Conservation (phyloP, 192 early-diverging fungal species). For the Coemansia umbellata region DNA sequence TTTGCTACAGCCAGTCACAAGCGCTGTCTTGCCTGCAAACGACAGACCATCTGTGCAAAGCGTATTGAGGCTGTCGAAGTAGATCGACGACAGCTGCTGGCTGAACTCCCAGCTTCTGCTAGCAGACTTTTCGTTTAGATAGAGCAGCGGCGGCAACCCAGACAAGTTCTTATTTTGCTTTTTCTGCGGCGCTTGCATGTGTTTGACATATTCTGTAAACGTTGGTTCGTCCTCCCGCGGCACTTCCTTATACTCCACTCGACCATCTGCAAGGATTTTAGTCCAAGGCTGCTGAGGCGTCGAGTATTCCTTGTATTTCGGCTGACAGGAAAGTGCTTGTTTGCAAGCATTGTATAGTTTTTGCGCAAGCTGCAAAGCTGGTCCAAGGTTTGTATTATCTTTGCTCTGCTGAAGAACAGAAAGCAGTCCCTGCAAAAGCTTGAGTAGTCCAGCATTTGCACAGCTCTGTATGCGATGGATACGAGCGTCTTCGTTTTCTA, state of each 20-base stretch:
- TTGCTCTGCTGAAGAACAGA: slow-evolving; percentile 57
- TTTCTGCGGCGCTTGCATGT: slow-evolving; percentile 53
- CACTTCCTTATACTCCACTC: slow-evolving; percentile 75
- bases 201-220: slow-evolving; percentile 79
- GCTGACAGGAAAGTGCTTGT: slow-evolving; percentile 60
- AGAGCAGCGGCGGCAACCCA: slow-evolving; percentile 8
- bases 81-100: slow-evolving; percentile 61
- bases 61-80: slow-evolving; percentile 68
- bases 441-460: slow-evolving; percentile 63
- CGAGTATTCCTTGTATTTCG: slow-evolving; percentile 82
- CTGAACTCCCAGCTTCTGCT: slow-evolving; percentile 65
- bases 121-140: slow-evolving; percentile 4
- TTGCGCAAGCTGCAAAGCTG: slow-evolving; percentile 49
- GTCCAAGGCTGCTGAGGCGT: slow-evolving; percentile 75
- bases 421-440: slow-evolving; percentile 76
- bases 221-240: slow-evolving; percentile 68
- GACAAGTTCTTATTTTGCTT: not conserved
- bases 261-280: slow-evolving; percentile 65
- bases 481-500: slow-evolving; percentile 55
- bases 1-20: slow-evolving; percentile 86
- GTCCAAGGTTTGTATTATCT: slow-evolving; percentile 39
- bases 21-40: slow-evolving; percentile 75
- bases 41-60: slow-evolving; percentile 74
- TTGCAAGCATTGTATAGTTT: slow-evolving; percentile 73
- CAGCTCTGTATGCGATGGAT: slow-evolving; percentile 72